A percentile compares a stretch with the other conserved stretches of the same genome.
These are phyloP conservation scores for Glonium stellatum DNA, from an alignment of 495 filamentous ascomycete species.

Conservation along the genomic window DNA sequence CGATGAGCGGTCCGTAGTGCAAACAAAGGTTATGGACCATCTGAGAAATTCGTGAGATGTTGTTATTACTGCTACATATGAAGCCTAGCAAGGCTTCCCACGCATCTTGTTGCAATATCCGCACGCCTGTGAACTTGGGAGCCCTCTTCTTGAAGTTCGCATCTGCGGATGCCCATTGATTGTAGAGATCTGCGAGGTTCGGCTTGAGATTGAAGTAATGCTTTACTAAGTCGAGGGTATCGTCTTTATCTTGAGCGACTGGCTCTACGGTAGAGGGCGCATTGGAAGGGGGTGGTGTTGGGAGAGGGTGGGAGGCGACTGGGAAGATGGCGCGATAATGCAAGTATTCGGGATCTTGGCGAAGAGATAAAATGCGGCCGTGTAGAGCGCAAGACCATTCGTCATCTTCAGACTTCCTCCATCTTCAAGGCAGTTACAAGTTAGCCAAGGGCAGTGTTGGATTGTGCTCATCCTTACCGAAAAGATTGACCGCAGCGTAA, in stretches of 20 bases:
- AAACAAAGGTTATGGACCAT: conserved; percentile 92
- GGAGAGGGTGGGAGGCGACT: conserved; percentile 26
- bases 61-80: conserved; percentile 98
- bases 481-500: conserved; percentile 90
- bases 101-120: conserved; percentile 90
- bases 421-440: conserved; percentile 45
- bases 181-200: conserved; percentile 68
- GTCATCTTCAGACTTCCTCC: conserved; percentile 69
- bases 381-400: conserved; percentile 89
- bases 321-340: conserved; percentile 73
- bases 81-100: conserved; percentile 94
- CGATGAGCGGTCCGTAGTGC: conserved; percentile 74
- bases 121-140: conserved; percentile 79
- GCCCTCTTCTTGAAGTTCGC: conserved; percentile 86
- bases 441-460: neutral
- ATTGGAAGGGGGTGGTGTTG: conserved; percentile 37
- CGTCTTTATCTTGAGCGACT: conserved; percentile 34
- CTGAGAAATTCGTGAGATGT: conserved; percentile 86
- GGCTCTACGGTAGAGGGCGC: conserved; percentile 21
- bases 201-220: conserved; percentile 78
- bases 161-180: conserved; percentile 79
- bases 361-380: conserved; percentile 75
- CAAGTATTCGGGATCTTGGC: conserved; percentile 70
- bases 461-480: conserved; percentile 39
- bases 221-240: conserved; percentile 60